Evolutionary conservation across 805 yeast species (phyloP).

Genomic region (Saccharomycopsis sp.): DNA sequence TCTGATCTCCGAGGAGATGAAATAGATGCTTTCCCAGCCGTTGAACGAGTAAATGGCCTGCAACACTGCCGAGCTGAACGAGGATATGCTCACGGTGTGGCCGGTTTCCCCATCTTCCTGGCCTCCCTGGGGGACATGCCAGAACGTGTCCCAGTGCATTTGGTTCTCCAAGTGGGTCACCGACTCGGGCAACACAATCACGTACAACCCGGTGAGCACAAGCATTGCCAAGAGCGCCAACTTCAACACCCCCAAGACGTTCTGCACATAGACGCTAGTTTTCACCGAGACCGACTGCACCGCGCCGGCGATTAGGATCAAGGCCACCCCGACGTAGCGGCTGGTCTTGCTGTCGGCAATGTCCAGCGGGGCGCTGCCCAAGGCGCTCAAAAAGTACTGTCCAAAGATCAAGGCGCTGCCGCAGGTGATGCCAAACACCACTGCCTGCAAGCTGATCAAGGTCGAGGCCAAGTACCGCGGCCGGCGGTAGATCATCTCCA

Average conservation of each 20-base stretch:
- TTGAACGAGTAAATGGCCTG: constrained; percentile 51
- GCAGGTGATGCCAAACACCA: constrained; percentile 46
- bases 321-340: constrained; percentile 34
- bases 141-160: constrained; percentile 29
- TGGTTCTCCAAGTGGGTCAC: constrained; percentile 38
- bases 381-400: constrained; percentile 42
- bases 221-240: constrained; percentile 44
- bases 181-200: constrained; percentile 37
- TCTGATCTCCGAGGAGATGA: constrained; percentile 51
- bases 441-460: constrained; percentile 38
- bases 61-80: constrained; percentile 46
- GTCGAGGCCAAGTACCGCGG: constrained; percentile 51
- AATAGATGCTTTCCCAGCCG: constrained; percentile 58
- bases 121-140: constrained; percentile 26
- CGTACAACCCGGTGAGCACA: constrained; percentile 51
- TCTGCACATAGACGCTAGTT: constrained; percentile 54
- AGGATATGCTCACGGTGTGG: constrained; percentile 33
- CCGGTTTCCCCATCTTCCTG: too few species aligned
- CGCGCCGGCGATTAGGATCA: constrained; percentile 30
- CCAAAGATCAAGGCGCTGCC: constrained; percentile 55
- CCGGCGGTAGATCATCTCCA: constrained; percentile 54
- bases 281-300: constrained; percentile 53
- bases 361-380: constrained; percentile 33
- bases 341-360: constrained; percentile 32
- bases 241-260: constrained; percentile 54